Percentiles rank a stretch among this genome's conserved stretches.
phyloP scores from a whole-genome alignment of 1,284 basidiomycete genomes.

The Boletellus deceptivus region DNA sequence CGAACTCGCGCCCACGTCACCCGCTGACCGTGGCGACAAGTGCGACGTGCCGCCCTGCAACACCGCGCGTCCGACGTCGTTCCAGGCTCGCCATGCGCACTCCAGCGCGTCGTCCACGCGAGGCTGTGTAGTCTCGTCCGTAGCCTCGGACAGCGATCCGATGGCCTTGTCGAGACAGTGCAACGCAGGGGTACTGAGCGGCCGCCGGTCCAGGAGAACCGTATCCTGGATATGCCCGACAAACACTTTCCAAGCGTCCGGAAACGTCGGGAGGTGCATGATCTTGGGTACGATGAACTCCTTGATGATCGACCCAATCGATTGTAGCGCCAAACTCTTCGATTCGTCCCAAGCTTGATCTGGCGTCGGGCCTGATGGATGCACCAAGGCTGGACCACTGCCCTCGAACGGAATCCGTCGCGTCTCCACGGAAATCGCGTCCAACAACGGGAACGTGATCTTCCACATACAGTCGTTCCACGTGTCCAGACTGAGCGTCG shows the following conservation, averaged over 20 bases:
- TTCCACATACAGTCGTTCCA: conserved; percentile 91
- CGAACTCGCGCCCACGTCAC: conserved; percentile 20
- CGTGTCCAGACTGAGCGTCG: conserved; percentile 70
- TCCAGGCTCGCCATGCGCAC: conserved; percentile 70
- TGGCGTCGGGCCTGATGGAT: conserved; percentile 17
- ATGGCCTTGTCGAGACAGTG: conserved; percentile 80
- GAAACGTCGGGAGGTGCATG: conserved; percentile 67
- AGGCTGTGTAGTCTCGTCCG: conserved; percentile 40
- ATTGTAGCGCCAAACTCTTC: conserved; percentile 82
- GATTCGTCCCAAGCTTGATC: conserved; percentile 80
- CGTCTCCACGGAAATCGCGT: conserved; percentile 62
- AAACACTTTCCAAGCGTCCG: conserved; percentile 70
- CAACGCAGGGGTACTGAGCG: conserved; percentile 76
- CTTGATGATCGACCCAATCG: conserved; percentile 80
- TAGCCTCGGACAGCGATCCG: conserved; percentile 45
- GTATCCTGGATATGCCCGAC: conserved; percentile 67
- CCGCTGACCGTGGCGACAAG: conserved; percentile 15
- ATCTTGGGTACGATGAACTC: conserved; percentile 78
- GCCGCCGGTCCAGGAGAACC: conserved; percentile 65
- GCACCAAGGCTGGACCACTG: conserved; percentile 14
- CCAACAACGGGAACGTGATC: conserved; percentile 86
- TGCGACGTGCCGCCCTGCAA: conserved; percentile 30
- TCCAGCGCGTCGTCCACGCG: conserved; percentile 54
- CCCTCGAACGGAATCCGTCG: conserved; percentile 35
- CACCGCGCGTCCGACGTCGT: conserved; percentile 61